Base-by-base conservation (phyloP, 2,329 filamentous ascomycete genomes). In the Aspergillus sp. region DNA sequence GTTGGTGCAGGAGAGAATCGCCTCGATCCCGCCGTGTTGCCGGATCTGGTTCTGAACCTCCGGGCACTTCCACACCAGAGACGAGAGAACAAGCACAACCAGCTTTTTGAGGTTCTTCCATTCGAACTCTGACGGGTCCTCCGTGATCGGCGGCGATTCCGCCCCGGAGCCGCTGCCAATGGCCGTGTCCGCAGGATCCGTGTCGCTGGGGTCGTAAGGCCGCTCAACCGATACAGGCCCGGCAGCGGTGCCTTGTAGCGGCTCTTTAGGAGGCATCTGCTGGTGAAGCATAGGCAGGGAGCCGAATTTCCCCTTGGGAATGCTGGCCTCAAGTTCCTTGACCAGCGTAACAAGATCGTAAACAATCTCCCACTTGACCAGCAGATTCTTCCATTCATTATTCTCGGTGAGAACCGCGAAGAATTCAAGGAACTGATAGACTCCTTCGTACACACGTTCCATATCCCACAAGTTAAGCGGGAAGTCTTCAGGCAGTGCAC, bases 381-480 rank as follows among this genome's bases (percentile, higher is more conserved):
- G 72, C 41, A 93, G 80, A 26, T 77, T 73, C 41, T 93, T 84
- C 67, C 86, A 86, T 31, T 85, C 80, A 26, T 80, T 72, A 48
- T 89, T 82, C 51, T 94, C 88, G 0, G 85, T 86, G 16, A 94
- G 75, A 0, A 91, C 88, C 11, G 82, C 86, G 33, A 95, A 82
- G 55, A 96, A 93, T 48, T 95, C 88, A 2, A 96, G 75, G 52
- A 93, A 94, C 57, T 95, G 88, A 32, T 88, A 86, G 1, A 96
- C 76, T 1, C 89, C 89, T 51, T 96, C 89, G 56, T 93, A 94
- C 37, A 93, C 89, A 10, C 89, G 78, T 56, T 96, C 89, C 82
- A 96, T 93, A 50, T 96, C 89, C 89, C 89, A 96, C 29, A 86
- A 74, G 49, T 96, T 93, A 2, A 95, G 78, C 0, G 89, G 89